A percentile compares a stretch with the other conserved stretches of the same genome.
These are phyloP conservation scores for Phoma sp. DNA, from an alignment of 2,329 filamentous ascomycete species.

Conservation along the genomic window DNA sequence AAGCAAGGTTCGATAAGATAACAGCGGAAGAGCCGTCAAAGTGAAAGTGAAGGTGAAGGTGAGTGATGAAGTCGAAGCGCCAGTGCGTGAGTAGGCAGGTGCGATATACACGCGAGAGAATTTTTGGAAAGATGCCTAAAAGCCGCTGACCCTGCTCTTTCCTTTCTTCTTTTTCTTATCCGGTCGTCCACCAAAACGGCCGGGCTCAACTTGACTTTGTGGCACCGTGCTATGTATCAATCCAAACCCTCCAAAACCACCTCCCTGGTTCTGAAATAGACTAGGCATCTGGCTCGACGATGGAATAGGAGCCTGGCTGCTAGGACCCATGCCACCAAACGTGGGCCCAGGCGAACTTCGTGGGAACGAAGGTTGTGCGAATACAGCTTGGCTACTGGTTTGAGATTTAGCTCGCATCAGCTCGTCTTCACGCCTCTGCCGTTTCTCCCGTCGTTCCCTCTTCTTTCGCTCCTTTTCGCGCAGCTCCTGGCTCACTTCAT, in stretches of 20 bases:
- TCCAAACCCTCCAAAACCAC: slow-evolving; percentile 13
- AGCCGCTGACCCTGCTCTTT: slow-evolving; percentile 45
- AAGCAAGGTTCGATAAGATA: background rate
- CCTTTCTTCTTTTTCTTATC: slow-evolving; percentile 44
- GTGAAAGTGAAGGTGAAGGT: background rate
- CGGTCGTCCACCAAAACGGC: slow-evolving; percentile 43
- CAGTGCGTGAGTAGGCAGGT: background rate
- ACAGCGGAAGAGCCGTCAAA: background rate
- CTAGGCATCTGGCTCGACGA: slow-evolving; percentile 23
- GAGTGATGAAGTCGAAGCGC: background rate
- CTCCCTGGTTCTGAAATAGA: slow-evolving; percentile 9
- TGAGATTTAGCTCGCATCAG: slow-evolving; percentile 23
- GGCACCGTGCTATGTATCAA: slow-evolving; percentile 13
- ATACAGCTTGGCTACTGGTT: slow-evolving; percentile 28
- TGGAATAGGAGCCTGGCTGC: slow-evolving; percentile 32
- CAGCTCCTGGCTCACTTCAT: slow-evolving; percentile 46
- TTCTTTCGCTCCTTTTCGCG: slow-evolving; percentile 47
- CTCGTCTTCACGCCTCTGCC: slow-evolving; percentile 50
- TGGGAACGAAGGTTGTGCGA: slow-evolving; percentile 24
- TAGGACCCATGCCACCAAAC: slow-evolving; percentile 24
- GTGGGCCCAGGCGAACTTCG: slow-evolving; percentile 40
- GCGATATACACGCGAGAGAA: no score
- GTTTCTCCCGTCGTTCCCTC: slow-evolving; percentile 49
- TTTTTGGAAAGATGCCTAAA: slow-evolving; percentile 15
- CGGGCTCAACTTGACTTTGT: slow-evolving; percentile 45